A percentile compares a stretch with the other conserved stretches of the same genome.
Evolutionary conservation across 257 asterid genomes (phyloP).

Genomic region (Solanum pennellii): DNA sequence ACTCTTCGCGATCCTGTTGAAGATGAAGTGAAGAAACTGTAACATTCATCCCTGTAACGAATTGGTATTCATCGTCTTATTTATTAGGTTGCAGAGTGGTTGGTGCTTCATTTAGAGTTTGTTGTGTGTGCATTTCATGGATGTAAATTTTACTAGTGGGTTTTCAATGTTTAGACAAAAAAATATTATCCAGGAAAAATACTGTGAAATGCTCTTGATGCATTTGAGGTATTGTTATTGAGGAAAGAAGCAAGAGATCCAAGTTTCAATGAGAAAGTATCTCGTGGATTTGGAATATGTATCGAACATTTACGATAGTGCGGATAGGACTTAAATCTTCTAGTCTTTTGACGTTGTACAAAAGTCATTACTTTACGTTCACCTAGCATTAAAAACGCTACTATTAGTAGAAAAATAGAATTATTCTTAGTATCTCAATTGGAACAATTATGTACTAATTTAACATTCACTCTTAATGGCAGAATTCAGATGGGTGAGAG

Average conservation of each 20-base stretch:
- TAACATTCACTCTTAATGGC: not conserved
- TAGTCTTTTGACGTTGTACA: not conserved
- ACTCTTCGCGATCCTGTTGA: constrained; percentile 81
- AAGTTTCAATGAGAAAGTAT: constrained; percentile 49
- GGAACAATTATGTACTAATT: not conserved
- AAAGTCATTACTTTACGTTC: not conserved
- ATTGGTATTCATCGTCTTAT: not conserved
- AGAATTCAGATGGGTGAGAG: not conserved
- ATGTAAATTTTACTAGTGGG: not conserved
- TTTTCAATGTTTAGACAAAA: not conserved
- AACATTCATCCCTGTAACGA: not conserved
- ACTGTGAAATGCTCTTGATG: constrained; percentile 16
- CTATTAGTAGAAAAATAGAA: not conserved
- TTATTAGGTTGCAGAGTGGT: not conserved
- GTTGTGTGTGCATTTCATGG: not conserved
- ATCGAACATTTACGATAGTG: not conserved
- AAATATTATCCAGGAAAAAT: not conserved
- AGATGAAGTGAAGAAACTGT: constrained; percentile 54
- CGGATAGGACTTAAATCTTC: not conserved
- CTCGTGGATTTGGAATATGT: constrained; percentile 16
- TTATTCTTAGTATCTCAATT: no score
- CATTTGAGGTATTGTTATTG: not conserved
- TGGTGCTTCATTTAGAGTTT: not conserved
- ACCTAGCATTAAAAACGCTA: not conserved
- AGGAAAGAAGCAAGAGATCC: constrained; percentile 32